These are phyloP conservation scores for Pinus albicaulis DNA, from an alignment of 75 land plant genomes.

Conservation along the genomic window DNA sequence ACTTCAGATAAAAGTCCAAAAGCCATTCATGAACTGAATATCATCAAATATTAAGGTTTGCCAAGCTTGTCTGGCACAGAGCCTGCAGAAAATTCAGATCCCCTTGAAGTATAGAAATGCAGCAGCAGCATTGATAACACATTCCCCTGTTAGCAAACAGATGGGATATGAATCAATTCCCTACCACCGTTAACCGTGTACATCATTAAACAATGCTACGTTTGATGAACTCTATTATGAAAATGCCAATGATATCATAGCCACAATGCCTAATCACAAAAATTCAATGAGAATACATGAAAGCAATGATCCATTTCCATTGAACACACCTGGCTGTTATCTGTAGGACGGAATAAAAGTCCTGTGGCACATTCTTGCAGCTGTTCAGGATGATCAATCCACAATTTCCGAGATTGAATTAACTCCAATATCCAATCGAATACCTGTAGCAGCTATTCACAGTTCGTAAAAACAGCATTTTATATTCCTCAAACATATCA, in stretches of 20 bases:
- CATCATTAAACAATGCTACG: background rate
- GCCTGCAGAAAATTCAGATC: background rate
- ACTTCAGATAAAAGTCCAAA: too few relatives aligned
- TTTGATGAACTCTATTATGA: background rate
- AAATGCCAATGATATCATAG: background rate
- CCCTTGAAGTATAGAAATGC: slow-evolving; percentile 6
- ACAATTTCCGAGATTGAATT: slow-evolving; percentile 44
- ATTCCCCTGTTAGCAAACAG: slow-evolving; percentile 6
- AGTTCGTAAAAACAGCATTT: background rate
- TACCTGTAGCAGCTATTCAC: slow-evolving; percentile 18
- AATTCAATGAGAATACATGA: background rate
- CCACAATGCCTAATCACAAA: background rate
- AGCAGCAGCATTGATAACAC: slow-evolving; percentile 9
- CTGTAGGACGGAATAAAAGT: slow-evolving; percentile 24
- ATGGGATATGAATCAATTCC: background rate
- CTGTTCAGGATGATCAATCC: slow-evolving; percentile 34
- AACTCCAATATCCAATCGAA: slow-evolving; percentile 57
- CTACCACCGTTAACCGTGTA: background rate
- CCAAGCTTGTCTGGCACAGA: background rate
- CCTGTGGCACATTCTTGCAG: slow-evolving; percentile 26
- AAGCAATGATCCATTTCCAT: background rate
- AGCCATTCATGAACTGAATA: too few relatives aligned
- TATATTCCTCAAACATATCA: background rate
- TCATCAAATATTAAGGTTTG: too few relatives aligned
- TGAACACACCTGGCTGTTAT: slow-evolving; percentile 2